Conservation (phyloP, 2,329 filamentous ascomycete species). For the Myriangium duriaei region DNA sequence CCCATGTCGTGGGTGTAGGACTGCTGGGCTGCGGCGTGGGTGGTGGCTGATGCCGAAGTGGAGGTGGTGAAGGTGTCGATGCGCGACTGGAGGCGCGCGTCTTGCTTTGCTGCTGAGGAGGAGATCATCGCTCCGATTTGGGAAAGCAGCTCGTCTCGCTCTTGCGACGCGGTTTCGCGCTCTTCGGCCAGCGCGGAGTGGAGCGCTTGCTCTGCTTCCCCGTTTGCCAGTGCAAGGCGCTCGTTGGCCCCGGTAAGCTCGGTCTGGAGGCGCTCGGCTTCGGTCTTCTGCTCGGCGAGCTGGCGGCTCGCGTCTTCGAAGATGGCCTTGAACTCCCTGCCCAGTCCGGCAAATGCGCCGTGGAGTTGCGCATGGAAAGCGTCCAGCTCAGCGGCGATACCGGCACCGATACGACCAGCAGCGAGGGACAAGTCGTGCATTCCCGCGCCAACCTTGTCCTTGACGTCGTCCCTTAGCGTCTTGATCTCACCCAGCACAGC, state of each 20-base stretch:
- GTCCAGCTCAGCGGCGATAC: conserved; percentile 74
- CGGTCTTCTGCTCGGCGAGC: conserved; percentile 61
- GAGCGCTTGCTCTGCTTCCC: conserved; percentile 52
- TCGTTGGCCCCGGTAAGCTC: conserved; percentile 61
- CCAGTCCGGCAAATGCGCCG: conserved; percentile 68
- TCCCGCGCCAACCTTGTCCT: conserved; percentile 71
- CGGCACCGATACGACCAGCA: conserved; percentile 77
- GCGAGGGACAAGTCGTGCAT: conserved; percentile 71
- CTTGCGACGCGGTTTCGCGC: conserved; percentile 55
- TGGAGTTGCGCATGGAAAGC: conserved; percentile 79
- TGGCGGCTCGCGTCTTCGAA: conserved; percentile 72
- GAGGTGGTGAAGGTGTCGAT: conserved; percentile 50
- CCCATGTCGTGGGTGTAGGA: conserved; percentile 62
- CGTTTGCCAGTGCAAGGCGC: conserved; percentile 55
- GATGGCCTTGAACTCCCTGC: conserved; percentile 71
- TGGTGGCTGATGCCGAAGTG: conserved; percentile 35
- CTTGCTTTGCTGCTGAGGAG: conserved; percentile 60
- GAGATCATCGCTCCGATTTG: conserved; percentile 71
- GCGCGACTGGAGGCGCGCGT: conserved; percentile 54
- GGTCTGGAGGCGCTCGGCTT: conserved; percentile 59
- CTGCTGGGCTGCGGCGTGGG: conserved; percentile 43
- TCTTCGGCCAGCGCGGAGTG: conserved; percentile 64
- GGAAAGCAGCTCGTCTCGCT: conserved; percentile 59
- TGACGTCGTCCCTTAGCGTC: conserved; percentile 75
- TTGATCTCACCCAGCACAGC: conserved; percentile 86